Evolutionary conservation across 306 rosid species (phyloP).

Genomic region (Quercus cerris): DNA sequence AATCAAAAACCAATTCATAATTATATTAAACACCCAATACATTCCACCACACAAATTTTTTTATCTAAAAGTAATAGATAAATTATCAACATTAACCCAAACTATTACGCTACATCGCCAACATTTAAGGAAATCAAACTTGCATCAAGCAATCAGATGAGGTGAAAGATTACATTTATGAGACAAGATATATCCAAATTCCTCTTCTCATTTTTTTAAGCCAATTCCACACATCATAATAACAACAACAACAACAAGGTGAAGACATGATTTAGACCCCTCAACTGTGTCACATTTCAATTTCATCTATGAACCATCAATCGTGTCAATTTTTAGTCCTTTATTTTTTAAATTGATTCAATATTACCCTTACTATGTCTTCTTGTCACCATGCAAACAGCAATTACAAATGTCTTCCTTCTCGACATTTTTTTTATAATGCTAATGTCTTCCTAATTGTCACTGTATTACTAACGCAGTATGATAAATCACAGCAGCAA

Average conservation of each 20-base stretch:
- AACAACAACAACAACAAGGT: not conserved
- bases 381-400: no score
- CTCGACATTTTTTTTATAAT: no score
- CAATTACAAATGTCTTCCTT: no score
- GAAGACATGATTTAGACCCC: no score
- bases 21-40: not conserved
- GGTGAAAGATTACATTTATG: not conserved
- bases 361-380: no score
- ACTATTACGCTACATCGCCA: not conserved
- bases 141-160: not conserved
- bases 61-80: not conserved
- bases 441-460: no score
- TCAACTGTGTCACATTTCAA: no score
- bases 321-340: no score
- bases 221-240: not conserved
- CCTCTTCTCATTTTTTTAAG: not conserved
- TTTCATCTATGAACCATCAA: no score
- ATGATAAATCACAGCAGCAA: no score
- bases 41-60: not conserved
- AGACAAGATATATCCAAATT: not conserved
- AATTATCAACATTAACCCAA: not conserved
- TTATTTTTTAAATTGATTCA: no score
- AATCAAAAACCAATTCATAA: slow-evolving; percentile 7
- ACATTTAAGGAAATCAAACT: not conserved
- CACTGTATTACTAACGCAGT: no score